Conservation (phyloP, 768 basidiomycete species). For the Epithele typhae region DNA sequence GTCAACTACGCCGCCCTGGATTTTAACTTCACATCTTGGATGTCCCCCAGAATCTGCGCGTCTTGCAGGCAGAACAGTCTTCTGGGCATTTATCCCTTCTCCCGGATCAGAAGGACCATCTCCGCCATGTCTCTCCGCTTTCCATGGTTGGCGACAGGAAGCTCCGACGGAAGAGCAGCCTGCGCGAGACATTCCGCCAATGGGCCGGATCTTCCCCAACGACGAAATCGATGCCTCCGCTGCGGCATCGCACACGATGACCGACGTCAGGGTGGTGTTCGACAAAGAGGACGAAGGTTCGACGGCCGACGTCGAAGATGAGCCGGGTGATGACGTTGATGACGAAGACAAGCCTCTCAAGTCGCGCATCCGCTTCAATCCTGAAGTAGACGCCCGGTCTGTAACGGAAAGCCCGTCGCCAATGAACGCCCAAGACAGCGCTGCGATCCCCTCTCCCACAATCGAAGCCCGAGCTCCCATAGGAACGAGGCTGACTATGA, state of each 20-base stretch:
- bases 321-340: conserved; percentile 31
- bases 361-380: conserved; percentile 59
- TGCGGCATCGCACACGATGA: conserved; percentile 3
- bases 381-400: conserved; percentile 7
- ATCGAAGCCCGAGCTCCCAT: conserved; percentile 41
- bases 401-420: background rate
- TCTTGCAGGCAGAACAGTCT: conserved; percentile 85
- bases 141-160: conserved; percentile 77
- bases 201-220: conserved; percentile 9
- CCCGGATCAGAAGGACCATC: conserved; percentile 73
- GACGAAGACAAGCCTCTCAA: conserved; percentile 76
- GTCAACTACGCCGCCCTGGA: conserved; percentile 91
- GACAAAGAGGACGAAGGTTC: conserved; percentile 41
- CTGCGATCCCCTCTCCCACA: too few species aligned
- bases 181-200: conserved; percentile 24
- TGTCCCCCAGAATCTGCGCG: conserved; percentile 78
- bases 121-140: conserved; percentile 85
- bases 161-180: conserved; percentile 28
- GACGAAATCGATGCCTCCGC: conserved; percentile 10
- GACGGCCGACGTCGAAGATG: conserved; percentile 46
- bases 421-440: background rate
- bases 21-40: conserved; percentile 99
- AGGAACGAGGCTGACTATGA: conserved; percentile 91
- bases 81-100: conserved; percentile 75
- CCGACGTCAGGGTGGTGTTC: conserved; percentile 1